These are phyloP conservation scores for Mycogone perniciosa DNA, from an alignment of 2,329 filamentous ascomycete genomes.

Conservation along the genomic window DNA sequence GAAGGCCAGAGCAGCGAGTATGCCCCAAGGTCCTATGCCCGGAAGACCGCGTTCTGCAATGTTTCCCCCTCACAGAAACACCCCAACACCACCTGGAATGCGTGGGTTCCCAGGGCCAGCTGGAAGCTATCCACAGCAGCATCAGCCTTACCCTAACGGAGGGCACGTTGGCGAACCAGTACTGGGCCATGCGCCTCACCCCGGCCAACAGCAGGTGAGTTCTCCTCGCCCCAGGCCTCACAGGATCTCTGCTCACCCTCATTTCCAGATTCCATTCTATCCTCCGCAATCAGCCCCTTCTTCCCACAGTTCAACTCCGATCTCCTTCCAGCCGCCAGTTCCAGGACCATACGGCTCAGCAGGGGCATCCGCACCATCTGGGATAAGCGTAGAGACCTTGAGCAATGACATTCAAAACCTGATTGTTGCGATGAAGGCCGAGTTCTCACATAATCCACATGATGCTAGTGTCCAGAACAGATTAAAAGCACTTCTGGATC, in stretches of 20 bases:
- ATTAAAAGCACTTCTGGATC: conserved; percentile 76
- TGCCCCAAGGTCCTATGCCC: conserved; percentile 47
- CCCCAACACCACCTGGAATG: conserved; percentile 62
- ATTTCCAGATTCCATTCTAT: conserved; percentile 20
- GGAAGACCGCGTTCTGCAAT: conserved; percentile 42
- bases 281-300: conserved; percentile 35
- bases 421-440: conserved; percentile 64
- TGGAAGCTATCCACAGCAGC: conserved; percentile 21
- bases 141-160: conserved; percentile 26
- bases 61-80: conserved; percentile 61
- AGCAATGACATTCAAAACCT: conserved; percentile 77
- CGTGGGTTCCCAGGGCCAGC: conserved; percentile 21
- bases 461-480: conserved; percentile 71
- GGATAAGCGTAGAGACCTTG: conserved; percentile 64
- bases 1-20: conserved; percentile 61
- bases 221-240: background rate
- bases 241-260: background rate
- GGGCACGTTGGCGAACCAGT: conserved; percentile 20
- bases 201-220: conserved; percentile 25
- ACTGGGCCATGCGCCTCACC: conserved; percentile 11
- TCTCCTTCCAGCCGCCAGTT: conserved; percentile 37
- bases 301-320: conserved; percentile 28
- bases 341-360: conserved; percentile 31
- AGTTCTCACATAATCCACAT: conserved; percentile 69
- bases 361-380: conserved; percentile 31